Evolutionary conservation across 2,329 filamentous ascomycete species (phyloP).

Genomic region (Arthroderma sp.): DNA sequence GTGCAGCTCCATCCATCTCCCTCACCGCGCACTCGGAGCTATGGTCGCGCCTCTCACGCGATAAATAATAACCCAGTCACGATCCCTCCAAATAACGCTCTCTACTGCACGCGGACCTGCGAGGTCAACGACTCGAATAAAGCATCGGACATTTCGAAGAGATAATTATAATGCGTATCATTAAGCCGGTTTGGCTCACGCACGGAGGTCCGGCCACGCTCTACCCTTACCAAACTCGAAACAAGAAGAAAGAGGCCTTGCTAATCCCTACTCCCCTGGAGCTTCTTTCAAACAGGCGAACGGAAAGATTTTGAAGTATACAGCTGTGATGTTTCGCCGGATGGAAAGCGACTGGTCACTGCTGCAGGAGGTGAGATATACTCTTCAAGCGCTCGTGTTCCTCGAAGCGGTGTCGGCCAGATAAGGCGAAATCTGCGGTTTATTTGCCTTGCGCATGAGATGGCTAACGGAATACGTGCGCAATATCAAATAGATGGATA

Average conservation of each 20-base stretch:
- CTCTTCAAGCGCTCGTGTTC: constrained; percentile 16
- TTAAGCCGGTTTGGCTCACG: constrained; percentile 91
- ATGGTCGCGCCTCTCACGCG: constrained; percentile 3
- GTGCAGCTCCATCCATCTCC: background rate
- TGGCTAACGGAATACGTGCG: background rate
- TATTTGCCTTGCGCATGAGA: background rate
- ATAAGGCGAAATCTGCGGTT: background rate
- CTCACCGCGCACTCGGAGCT: background rate
- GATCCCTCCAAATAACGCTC: background rate
- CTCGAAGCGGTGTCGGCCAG: too few relatives aligned
- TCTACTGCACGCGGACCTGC: background rate
- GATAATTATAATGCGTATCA: constrained; percentile 56
- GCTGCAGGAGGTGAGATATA: constrained; percentile 66
- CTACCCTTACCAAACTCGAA: background rate
- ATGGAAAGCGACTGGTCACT: constrained; percentile 81
- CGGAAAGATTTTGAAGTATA: constrained; percentile 98
- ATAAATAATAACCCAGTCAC: background rate
- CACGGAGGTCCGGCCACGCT: constrained; percentile 58
- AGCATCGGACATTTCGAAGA: background rate
- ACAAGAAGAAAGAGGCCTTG: background rate
- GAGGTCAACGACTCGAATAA: background rate
- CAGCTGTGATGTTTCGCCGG: constrained; percentile 92
- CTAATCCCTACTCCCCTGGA: background rate
- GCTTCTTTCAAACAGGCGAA: constrained; percentile 50
- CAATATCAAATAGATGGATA: constrained; percentile 66